phyloP scores from a whole-genome alignment of 2,329 filamentous ascomycete genomes.

The Didymella sp. region DNA sequence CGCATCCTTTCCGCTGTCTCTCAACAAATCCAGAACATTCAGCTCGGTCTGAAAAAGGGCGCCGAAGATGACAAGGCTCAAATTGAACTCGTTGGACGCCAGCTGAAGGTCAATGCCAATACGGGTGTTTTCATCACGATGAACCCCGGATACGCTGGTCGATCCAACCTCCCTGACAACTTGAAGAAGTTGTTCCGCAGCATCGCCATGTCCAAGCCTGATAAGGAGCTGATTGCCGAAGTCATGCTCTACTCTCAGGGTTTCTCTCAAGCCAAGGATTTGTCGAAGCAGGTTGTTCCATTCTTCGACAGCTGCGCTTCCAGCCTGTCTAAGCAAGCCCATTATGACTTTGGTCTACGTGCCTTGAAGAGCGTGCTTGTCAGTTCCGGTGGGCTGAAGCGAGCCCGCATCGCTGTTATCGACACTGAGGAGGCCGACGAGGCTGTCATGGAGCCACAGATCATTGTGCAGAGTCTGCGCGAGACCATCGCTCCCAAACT shows the following conservation, averaged over 20 bases:
- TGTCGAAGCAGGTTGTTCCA: constrained; percentile 95
- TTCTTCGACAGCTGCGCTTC: constrained; percentile 93
- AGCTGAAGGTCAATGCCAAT: constrained; percentile 86
- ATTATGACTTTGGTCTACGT: constrained; percentile 98
- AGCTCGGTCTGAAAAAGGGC: constrained; percentile 88
- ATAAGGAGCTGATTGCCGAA: constrained; percentile 99
- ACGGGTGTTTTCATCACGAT: constrained; percentile 99
- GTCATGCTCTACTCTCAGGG: constrained; percentile 99
- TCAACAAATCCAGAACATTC: constrained; percentile 99
- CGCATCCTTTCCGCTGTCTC: constrained; percentile 97
- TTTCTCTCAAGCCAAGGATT: constrained; percentile 92
- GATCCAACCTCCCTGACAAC: constrained; percentile 97
- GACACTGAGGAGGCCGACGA: constrained; percentile 66
- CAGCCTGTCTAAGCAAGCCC: constrained; percentile 89
- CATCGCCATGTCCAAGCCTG: constrained; percentile 99
- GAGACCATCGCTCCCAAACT: constrained; percentile 98
- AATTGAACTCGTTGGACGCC: constrained; percentile 92
- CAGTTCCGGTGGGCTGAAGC: constrained; percentile 95
- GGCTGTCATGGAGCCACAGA: constrained; percentile 87
- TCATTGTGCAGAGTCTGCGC: constrained; percentile 96
- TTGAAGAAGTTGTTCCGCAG: constrained; percentile 99
- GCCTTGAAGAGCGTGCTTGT: constrained; percentile 98
- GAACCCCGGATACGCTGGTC: constrained; percentile 98
- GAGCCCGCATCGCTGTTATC: constrained; percentile 71
- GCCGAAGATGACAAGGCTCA: constrained; percentile 82